Evolutionary conservation across 1,284 basidiomycete genomes (phyloP), one percentile per base, ranked within the genome.

Genomic region (Boletus subluridellus): DNA sequence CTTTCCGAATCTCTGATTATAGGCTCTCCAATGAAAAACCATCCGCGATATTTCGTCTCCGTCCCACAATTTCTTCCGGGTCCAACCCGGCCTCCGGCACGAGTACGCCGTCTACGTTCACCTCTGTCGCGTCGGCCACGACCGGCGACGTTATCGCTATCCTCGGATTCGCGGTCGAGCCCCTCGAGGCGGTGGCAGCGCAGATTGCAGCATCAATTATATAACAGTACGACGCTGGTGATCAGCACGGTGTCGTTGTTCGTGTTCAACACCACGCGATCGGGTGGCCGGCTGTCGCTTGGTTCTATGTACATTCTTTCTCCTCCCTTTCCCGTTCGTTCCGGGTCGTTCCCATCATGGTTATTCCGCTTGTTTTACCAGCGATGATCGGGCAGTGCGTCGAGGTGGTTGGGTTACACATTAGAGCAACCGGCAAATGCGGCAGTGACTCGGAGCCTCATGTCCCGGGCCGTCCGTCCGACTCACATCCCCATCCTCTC

Each of bases 1-100:
- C 21, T 49, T 38, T 34, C 32, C 30, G 10, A 49, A 37, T 1
- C 21, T 24, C 21, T 24, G 21, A 24, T 24, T 24, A 41, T 63
- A 95, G 93, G 80, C 79, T 97, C 39, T 94, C 93, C 3, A 95
- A 95, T 71, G 86, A 90, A 24, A 95, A 95, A 69, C 94, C 94
- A 0, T 95, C 92, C 2, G 89, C 93, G 1, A 94, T 97, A 67
- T 96, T 95, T 77, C 89, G 92, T 17, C 80, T 96, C 17, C 84
- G 89, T 10, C 86, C 82, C 52, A 85, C 80, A 48, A 88, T 85
- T 73, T 76, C 78, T n/a, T 71, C 82, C 10, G 69, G 76, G 58
- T 77, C 79, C 24, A 72, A 82, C 34, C 74, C 80, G 49, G 60
- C 77, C 60, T 66, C 82, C 39, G 67, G 78, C 52, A 74, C 81